Conservation (phyloP, 441 rosid species). For the Brassica balearica region DNA sequence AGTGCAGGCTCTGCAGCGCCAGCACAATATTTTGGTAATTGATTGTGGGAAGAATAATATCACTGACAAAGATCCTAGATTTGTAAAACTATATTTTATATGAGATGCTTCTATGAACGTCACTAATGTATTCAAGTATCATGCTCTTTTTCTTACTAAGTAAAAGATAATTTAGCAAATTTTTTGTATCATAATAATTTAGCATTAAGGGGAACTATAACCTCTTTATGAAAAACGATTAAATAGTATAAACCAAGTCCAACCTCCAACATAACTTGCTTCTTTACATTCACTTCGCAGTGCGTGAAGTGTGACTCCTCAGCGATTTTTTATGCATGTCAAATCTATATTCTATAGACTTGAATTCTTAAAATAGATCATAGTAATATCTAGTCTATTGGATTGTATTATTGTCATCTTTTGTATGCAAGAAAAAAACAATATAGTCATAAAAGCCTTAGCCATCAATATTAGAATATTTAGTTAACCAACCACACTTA, state of each 20-base stretch:
- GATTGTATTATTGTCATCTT: background rate
- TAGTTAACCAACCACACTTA: slow-evolving; percentile 22
- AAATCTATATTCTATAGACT: background rate
- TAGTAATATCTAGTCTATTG: background rate
- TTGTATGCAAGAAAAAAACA: background rate
- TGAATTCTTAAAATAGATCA: background rate
- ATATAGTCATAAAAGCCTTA: background rate
- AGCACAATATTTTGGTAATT: slow-evolving; percentile 16
- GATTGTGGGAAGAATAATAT: slow-evolving; percentile 15
- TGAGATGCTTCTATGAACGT: slow-evolving; percentile 27
- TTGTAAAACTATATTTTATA: background rate
- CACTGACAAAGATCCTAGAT: background rate
- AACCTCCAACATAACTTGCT: slow-evolving; percentile 5
- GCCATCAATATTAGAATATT: background rate
- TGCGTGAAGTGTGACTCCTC: slow-evolving; percentile 4
- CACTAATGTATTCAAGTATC: slow-evolving; percentile 1
- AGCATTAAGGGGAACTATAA: background rate
- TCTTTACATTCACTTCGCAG: background rate
- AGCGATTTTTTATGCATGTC: background rate
- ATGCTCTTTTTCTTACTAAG: background rate
- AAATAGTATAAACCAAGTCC: slow-evolving; percentile 1
- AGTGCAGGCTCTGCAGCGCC: background rate
- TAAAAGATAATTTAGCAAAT: background rate
- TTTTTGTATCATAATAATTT: background rate
- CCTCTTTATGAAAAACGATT: slow-evolving; percentile 4